Conservation (phyloP, 2,329 filamentous ascomycete species). For the Xylariaceae sp. region DNA sequence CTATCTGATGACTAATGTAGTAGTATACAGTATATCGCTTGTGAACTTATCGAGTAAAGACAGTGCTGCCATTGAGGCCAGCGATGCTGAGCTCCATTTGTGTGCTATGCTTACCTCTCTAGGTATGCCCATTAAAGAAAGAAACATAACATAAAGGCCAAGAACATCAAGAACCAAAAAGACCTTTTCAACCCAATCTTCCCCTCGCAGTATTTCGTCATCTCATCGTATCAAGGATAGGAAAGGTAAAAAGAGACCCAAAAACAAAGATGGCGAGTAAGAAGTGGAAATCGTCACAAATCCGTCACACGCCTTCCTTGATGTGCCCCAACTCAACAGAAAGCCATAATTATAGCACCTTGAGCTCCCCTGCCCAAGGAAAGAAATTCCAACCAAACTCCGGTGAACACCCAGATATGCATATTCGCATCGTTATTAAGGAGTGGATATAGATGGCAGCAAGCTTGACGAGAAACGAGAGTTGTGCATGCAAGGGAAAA, state of each 20-base stretch:
- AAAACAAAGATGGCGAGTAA: not conserved
- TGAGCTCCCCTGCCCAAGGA: constrained; percentile 15
- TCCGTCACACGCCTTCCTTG: not conserved
- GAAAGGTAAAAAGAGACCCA: constrained; percentile 12
- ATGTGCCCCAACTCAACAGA: constrained; percentile 3
- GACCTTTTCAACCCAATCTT: constrained; percentile 7
- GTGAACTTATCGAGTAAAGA: not conserved
- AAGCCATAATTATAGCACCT: constrained; percentile 3
- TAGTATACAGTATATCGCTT: constrained; percentile 26
- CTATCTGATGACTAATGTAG: constrained; percentile 26
- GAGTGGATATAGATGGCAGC: not conserved
- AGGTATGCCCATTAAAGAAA: constrained; percentile 6
- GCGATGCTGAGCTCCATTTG: constrained; percentile 16
- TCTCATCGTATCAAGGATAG: constrained; percentile 19
- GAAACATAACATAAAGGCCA: constrained; percentile 3
- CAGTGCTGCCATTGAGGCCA: constrained; percentile 22
- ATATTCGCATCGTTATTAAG: constrained; percentile 5
- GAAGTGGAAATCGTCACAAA: not conserved
- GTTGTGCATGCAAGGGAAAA: constrained; percentile 11
- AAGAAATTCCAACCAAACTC: too few relatives aligned
- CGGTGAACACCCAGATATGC: constrained; percentile 14
- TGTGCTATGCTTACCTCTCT: constrained; percentile 17
- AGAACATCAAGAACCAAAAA: not conserved
- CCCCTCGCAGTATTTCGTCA: constrained; percentile 12
- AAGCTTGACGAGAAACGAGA: constrained; percentile 1